Evolutionary conservation across 352 stramenopile species (phyloP).

Genomic region (Aphanomyces invadans): DNA sequence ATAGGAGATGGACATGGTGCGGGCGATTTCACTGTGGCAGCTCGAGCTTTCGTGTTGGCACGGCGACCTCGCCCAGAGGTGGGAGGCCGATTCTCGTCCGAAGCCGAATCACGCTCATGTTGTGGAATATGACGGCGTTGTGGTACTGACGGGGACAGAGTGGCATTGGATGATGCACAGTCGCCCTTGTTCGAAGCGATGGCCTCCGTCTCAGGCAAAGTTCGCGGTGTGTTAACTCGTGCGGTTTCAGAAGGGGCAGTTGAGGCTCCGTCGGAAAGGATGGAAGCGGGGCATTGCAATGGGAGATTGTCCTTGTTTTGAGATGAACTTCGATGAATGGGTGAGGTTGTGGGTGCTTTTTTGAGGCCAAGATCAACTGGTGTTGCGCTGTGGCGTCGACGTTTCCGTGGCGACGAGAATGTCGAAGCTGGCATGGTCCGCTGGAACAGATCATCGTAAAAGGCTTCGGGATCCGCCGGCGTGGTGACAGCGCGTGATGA

Average conservation of each 20-base stretch:
- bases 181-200: too few species aligned
- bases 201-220: too few species aligned
- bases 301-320: slow-evolving; percentile 26
- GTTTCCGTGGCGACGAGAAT: not conserved
- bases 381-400: not conserved
- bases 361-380: too few species aligned
- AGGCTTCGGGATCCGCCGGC: not conserved
- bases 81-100: too few species aligned
- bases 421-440: not conserved
- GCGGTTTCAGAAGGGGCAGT: not conserved
- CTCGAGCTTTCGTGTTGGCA: slow-evolving; percentile 1
- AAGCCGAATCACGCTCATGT: too few species aligned
- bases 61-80: not conserved
- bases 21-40: not conserved
- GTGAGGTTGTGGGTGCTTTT: too few species aligned
- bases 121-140: too few species aligned
- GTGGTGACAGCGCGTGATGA: not conserved
- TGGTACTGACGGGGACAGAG: too few species aligned
- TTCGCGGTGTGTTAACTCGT: too few species aligned
- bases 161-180: too few species aligned
- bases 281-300: slow-evolving; percentile 17
- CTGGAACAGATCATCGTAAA: not conserved
- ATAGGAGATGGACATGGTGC: not conserved
- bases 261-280: not conserved
- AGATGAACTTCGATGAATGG: too few species aligned